A percentile compares a stretch with the other conserved stretches of the same genome.
Evolutionary conservation across 805 yeast genomes (phyloP).

Genomic region (Candida oleophila): DNA sequence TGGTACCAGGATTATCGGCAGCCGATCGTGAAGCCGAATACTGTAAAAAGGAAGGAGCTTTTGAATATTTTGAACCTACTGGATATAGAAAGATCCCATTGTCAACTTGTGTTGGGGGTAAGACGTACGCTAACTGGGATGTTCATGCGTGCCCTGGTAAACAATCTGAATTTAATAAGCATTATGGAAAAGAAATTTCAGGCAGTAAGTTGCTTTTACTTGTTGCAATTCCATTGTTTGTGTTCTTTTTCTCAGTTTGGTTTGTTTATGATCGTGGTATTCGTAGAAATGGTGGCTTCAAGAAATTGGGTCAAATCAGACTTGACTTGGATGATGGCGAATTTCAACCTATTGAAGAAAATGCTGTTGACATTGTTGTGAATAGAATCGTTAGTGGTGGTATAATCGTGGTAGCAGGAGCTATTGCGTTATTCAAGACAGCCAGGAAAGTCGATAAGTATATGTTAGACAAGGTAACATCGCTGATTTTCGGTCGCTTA

Average conservation of each 20-base stretch:
- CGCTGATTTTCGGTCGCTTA: slow-evolving; percentile 32
- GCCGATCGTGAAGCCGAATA: slow-evolving; percentile 56
- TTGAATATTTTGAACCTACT: slow-evolving; percentile 83
- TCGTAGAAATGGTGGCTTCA: slow-evolving; percentile 73
- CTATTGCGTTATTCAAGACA: slow-evolving; percentile 33
- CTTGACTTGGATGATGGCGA: slow-evolving; percentile 70
- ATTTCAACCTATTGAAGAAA: slow-evolving; percentile 61
- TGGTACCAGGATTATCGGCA: slow-evolving; percentile 73
- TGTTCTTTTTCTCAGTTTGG: slow-evolving; percentile 54
- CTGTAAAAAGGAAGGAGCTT: slow-evolving; percentile 55
- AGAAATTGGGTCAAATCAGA: slow-evolving; percentile 81
- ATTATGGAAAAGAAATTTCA: slow-evolving; percentile 52
- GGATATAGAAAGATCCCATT: slow-evolving; percentile 88
- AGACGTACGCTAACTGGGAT: slow-evolving; percentile 61
- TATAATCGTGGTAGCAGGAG: slow-evolving; percentile 44
- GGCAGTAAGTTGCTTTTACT: slow-evolving; percentile 55
- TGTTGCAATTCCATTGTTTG: slow-evolving; percentile 56
- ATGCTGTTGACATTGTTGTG: slow-evolving; percentile 55
- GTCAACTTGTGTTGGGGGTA: slow-evolving; percentile 84
- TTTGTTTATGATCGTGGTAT: slow-evolving; percentile 80
- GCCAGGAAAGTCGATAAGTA: slow-evolving; percentile 31
- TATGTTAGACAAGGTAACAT: slow-evolving; percentile 29
- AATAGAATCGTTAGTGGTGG: slow-evolving; percentile 62
- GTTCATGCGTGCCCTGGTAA: slow-evolving; percentile 88
- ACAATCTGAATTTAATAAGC: slow-evolving; percentile 56